Conservation (phyloP, 176 grass and related monocot species). For the Poa annua region DNA sequence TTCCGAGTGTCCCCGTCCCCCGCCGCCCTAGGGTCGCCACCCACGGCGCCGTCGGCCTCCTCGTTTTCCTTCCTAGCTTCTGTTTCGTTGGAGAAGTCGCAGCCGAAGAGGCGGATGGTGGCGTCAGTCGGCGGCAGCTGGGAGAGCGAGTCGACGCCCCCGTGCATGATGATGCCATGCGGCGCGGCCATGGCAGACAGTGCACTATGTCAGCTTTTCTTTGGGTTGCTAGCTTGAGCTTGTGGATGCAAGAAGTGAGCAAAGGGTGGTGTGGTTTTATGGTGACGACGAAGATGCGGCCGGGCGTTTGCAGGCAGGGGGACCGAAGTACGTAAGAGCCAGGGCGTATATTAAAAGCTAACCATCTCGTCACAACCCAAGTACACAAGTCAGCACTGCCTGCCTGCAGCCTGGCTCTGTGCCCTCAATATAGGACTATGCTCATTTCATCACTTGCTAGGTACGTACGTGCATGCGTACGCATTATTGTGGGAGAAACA, state of each 20-base stretch:
- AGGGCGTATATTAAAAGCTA: slow-evolving; percentile 22
- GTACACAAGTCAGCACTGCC: slow-evolving; percentile 39
- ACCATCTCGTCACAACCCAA: slow-evolving; percentile 23
- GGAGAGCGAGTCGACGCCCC: slow-evolving; percentile 60
- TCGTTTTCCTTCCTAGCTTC: not conserved
- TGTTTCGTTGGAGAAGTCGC: slow-evolving; percentile 64
- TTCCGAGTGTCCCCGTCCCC: slow-evolving; percentile 42
- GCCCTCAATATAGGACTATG: not conserved
- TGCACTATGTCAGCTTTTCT: not conserved
- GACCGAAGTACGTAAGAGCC: slow-evolving; percentile 23
- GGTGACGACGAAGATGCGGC: not conserved
- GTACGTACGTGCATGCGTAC: not conserved
- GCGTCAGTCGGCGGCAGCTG: slow-evolving; percentile 41
- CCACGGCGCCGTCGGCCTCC: not conserved
- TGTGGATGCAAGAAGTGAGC: not conserved
- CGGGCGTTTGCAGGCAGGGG: slow-evolving; percentile 6
- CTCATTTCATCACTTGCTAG: not conserved
- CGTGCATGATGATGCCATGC: slow-evolving; percentile 25
- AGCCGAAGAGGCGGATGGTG: slow-evolving; percentile 85
- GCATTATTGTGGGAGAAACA: not conserved
- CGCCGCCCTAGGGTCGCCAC: not conserved
- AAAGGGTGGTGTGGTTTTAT: slow-evolving; percentile 42
- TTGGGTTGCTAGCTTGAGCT: not conserved
- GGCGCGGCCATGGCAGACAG: slow-evolving; percentile 48
- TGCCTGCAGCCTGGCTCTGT: slow-evolving; percentile 29